Base-by-base conservation (phyloP, 495 filamentous ascomycete species). In the Penicillium argentinense region DNA sequence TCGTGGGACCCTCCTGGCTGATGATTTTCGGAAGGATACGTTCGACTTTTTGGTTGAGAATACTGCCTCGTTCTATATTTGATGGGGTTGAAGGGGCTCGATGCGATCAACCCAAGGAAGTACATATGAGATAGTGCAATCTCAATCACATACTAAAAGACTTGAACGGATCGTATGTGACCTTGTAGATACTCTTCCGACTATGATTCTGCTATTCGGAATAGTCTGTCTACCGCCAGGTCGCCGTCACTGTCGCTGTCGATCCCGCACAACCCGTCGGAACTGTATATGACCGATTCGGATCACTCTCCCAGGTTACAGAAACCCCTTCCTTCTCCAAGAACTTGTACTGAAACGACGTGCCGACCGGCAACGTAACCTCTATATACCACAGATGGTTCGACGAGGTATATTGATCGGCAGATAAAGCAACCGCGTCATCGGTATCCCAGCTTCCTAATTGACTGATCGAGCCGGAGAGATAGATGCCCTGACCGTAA, bases 261-360 rank as follows among this genome's bases (percentile, higher is more conserved):
- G 50, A 22, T 8, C 59, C 61, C 9, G 40, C 37, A 59, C 81
- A 80, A 9, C 66, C 67, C 12, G 49, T 58, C 1, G 79, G 66
- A n/a, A 85, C 78, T 0, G 73, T 78, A 51, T 73, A 84, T 4
- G 54, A 63, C 30, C 76, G 70, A 51, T 88, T 84, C 1, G 81
- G 77, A 61, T 84, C 83, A 19, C 71, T 66, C 58, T 88, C 81
- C 83, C 82, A 86, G 8, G 55, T 71, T 1, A 82, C 67, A 7
- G 60, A 62, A 2, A 75, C 4, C 80, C 77, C 49, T 75, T 71
- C 1, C 27, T 84, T 67, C 36, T 77, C 72, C 50, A 87, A 73
- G 49, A 79, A 88, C 58, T 87, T 88, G 49, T 86, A 87, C 60
- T 81, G 42, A 14, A 88, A 67, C 1, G 51, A 55, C 13, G 65